Evolutionary conservation across 2,329 filamentous ascomycete species (phyloP).

Genomic region (Cadophora sp.): DNA sequence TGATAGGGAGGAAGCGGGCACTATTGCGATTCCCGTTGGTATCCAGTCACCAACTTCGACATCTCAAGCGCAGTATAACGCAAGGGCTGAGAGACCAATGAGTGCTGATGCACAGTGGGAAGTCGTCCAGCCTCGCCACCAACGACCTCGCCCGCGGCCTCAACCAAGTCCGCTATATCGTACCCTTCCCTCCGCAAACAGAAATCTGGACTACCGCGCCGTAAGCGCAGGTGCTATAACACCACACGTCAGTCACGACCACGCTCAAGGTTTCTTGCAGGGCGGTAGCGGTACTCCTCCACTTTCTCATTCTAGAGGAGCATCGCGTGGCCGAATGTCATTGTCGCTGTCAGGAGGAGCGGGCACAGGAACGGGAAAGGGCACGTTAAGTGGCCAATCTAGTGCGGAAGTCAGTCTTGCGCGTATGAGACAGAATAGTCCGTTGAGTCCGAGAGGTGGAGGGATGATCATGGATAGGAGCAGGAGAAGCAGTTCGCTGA

Average conservation of each 20-base stretch:
- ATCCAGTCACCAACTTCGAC: background rate
- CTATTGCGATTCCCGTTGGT: conserved; percentile 19
- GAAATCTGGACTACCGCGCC: conserved; percentile 52
- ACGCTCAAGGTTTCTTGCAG: conserved; percentile 38
- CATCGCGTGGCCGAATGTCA: conserved; percentile 33
- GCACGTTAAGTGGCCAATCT: conserved; percentile 31
- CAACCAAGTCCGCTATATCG: background rate
- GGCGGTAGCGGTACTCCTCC: background rate
- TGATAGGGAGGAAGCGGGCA: conserved; percentile 38
- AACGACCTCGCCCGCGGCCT: background rate
- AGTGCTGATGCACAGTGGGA: conserved; percentile 9
- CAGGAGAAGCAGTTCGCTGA: conserved; percentile 28
- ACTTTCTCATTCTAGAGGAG: background rate
- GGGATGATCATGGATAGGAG: conserved; percentile 40
- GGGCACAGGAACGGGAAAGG: background rate
- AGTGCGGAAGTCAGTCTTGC: conserved; percentile 53
- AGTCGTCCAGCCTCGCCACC: background rate
- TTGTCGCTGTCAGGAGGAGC: conserved; percentile 28
- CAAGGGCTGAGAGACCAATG: conserved; percentile 20
- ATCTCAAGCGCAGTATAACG: background rate
- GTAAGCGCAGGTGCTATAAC: conserved; percentile 43
- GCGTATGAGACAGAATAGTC: conserved; percentile 50
- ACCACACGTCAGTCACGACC: conserved; percentile 38
- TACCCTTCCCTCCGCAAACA: conserved; percentile 33
- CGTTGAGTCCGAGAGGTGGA: conserved; percentile 42